Evolutionary conservation across 2,329 filamentous ascomycete species (phyloP).

Genomic region (Neonectria sp.): DNA sequence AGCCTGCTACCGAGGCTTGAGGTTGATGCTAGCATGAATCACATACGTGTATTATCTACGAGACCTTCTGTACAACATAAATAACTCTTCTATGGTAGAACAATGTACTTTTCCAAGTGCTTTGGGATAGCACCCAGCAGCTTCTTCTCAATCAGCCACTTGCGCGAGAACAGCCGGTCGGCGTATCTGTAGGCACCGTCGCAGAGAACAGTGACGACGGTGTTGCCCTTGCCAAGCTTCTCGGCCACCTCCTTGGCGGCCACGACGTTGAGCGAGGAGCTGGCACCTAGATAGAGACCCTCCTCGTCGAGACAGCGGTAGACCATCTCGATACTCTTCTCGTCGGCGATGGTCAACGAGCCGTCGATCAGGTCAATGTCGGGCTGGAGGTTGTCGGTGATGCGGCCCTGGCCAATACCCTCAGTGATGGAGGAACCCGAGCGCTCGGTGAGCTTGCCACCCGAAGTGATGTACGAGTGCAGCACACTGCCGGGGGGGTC

Average conservation of each 20-base stretch:
- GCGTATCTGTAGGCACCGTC: conserved; percentile 99
- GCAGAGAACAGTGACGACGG: conserved; percentile 93
- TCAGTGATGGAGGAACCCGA: conserved; percentile 93
- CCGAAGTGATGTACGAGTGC: conserved; percentile 90
- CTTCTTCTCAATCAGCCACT: conserved; percentile 91
- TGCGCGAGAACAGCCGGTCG: conserved; percentile 90
- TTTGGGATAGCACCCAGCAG: conserved; percentile 85
- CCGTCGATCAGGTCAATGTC: conserved; percentile 90
- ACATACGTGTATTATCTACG: conserved; percentile 47
- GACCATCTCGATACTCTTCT: conserved; percentile 98
- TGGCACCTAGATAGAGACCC: conserved; percentile 94
- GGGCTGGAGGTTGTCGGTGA: conserved; percentile 93
- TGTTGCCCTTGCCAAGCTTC: conserved; percentile 89
- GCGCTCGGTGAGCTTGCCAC: conserved; percentile 86
- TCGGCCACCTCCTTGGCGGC: conserved; percentile 95
- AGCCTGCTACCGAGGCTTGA: conserved; percentile 7
- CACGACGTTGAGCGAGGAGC: conserved; percentile 94
- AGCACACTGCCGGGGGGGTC: conserved; percentile 95
- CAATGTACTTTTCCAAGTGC: conserved; percentile 93
- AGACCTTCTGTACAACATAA: conserved; percentile 46
- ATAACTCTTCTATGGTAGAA: conserved; percentile 74
- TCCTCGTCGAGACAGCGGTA: conserved; percentile 97
- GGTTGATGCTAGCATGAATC: conserved; percentile 37
- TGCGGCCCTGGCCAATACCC: conserved; percentile 95
- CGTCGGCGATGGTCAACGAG: conserved; percentile 87